phyloP scores from a whole-genome alignment of 352 stramenopile genomes.

The Discostella stelligera region DNA sequence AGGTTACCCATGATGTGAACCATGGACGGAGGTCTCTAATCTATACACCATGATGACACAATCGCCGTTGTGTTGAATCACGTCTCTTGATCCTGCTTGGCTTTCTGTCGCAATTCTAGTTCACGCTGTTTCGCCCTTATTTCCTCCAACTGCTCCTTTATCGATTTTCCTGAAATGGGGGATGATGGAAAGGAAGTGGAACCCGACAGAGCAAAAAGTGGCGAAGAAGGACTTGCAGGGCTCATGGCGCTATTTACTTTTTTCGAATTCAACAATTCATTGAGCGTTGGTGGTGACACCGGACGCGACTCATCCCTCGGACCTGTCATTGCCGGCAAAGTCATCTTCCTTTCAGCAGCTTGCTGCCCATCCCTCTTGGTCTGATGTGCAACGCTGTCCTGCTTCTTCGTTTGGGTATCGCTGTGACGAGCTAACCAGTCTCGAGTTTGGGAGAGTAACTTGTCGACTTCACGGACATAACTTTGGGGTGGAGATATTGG shows the following conservation, averaged over 20 bases:
- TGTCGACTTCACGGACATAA: constrained; percentile 32
- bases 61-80: not conserved
- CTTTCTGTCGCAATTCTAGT: constrained; percentile 4
- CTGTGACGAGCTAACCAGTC: constrained; percentile 37
- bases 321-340: not conserved
- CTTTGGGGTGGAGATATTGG: constrained; percentile 3
- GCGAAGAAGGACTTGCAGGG: not conserved
- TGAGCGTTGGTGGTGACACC: not conserved
- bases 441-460: constrained; percentile 39
- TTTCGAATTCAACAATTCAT: not conserved
- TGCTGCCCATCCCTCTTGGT: not conserved
- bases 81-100: not conserved
- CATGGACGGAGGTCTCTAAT: not conserved
- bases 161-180: constrained; percentile 10
- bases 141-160: constrained; percentile 34
- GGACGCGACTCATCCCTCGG: not conserved
- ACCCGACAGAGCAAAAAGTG: not conserved
- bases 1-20: not conserved
- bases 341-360: not conserved
- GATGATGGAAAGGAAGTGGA: not conserved
- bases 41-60: not conserved
- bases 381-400: not conserved
- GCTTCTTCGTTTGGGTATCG: constrained; percentile 11
- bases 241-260: not conserved
- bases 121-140: constrained; percentile 34